A percentile compares a stretch with the other conserved stretches of the same genome.
phyloP scores from a whole-genome alignment of 345 rosid genomes.

The Gossypium turneri region DNA sequence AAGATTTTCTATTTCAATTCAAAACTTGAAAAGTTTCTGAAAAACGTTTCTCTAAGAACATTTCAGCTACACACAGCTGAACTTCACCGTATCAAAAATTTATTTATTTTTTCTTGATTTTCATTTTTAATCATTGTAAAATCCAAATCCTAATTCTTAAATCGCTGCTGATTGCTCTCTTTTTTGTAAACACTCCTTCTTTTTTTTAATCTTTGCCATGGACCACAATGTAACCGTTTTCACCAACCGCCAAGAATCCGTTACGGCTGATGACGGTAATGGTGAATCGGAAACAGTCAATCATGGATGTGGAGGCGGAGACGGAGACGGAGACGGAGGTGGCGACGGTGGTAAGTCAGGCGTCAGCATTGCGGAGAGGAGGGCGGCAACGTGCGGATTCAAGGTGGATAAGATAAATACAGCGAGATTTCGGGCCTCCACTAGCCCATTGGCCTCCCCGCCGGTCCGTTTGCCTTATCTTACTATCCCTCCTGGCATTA shows the following conservation, averaged over 20 bases:
- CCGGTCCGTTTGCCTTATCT: slow-evolving; percentile 30
- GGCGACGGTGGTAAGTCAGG: slow-evolving; percentile 3
- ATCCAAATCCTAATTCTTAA: neutral
- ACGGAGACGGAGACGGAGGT: neutral
- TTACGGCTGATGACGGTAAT: neutral
- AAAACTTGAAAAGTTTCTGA: neutral
- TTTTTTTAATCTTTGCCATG: neutral
- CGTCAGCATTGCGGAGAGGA: slow-evolving; percentile 58
- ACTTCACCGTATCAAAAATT: neutral
- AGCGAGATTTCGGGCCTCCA: slow-evolving; percentile 32
- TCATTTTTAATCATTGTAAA: neutral
- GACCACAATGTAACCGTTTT: slow-evolving; percentile 13
- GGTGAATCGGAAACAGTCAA: neutral
- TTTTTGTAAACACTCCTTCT: neutral
- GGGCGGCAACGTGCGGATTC: slow-evolving; percentile 59
- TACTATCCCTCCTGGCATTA: slow-evolving; percentile 54
- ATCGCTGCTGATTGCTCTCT: neutral
- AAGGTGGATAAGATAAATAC: slow-evolving; percentile 40
- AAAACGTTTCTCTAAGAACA: neutral
- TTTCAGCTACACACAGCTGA: slow-evolving; percentile 7
- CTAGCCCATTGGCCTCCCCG: slow-evolving; percentile 23
- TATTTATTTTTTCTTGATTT: too few relatives aligned
- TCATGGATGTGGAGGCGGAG: neutral
- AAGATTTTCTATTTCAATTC: slow-evolving; percentile 1
- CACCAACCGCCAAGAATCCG: slow-evolving; percentile 1